Evolutionary conservation across 352 stramenopile genomes (phyloP), one percentile per base, ranked within the genome.

Genomic region (Pelagophyceae sp.): DNA sequence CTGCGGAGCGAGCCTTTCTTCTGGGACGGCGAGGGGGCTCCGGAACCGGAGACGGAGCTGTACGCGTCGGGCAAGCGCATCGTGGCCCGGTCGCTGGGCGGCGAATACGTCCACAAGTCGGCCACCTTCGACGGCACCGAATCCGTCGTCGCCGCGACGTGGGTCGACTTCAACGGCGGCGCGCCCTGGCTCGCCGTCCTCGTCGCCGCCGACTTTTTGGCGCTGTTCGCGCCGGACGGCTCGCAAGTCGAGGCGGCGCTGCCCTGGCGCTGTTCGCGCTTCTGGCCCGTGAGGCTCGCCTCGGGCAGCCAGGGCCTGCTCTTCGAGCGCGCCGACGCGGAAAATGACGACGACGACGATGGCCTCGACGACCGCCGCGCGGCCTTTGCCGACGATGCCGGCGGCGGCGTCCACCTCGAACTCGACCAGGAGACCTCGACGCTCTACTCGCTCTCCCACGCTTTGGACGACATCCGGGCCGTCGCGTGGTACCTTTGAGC

Each of bases 401-500:
- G 40, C 40, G 54, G 25, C 11, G 54, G 25, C 54, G 54, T 63
- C 54, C 40, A 20, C 40, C 40, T 54, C 40, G 40, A 20, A 54
- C 40, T 54, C 40, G 40, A 20, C 40, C 6, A 54, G 20, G 40
- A 54, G 40, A 20, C 40, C 40, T n/a, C n/a, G n/a, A 3, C 38
- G 15, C 61, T 23, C 61, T 71, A 40, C 61, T 71, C 61, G 61
- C 11, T 29, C 61, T 17, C 61, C n/a, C 29, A 71, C 61, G 61
- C 61, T 31, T 27, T 71, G n/a, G n/a, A 71, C 29, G 61, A 71
- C 61, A 27, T 71, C 61, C 33, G 61, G 45, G 11, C 45, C 45
- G 45, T 54, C 45, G 45, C 45, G 45, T 11, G 11, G n/a, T n/a
- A n/a, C n/a, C n/a, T n/a, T n/a, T n/a, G n/a, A n/a, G n/a, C n/a